Evolutionary conservation across 345 rosid genomes (phyloP).

Genomic region (Arabis hirsuta): DNA sequence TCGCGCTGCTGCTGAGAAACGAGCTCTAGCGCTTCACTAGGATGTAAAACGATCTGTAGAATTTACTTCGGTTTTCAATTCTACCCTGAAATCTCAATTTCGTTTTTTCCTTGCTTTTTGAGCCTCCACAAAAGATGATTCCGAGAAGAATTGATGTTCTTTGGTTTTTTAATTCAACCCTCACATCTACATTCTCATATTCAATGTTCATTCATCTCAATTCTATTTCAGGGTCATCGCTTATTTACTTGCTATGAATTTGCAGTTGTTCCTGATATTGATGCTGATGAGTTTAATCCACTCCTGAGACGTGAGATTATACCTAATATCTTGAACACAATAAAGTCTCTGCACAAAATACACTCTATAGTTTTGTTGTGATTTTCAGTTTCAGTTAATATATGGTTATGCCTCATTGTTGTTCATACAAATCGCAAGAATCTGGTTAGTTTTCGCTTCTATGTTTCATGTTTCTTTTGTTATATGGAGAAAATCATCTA

Average conservation of each 20-base stretch:
- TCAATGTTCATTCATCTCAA: neutral
- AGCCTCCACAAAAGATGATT: constrained; percentile 70
- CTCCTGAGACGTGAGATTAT: too few species aligned
- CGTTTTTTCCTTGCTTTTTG: constrained; percentile 16
- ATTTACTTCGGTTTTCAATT: neutral
- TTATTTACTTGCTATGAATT: neutral
- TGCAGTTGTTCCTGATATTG: constrained; percentile 50
- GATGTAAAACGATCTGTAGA: constrained; percentile 56
- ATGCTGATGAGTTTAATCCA: too few species aligned
- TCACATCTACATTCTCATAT: neutral
- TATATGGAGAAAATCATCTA: too few species aligned
- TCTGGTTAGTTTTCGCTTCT: constrained; percentile 61
- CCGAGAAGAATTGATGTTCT: constrained; percentile 73
- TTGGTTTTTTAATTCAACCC: neutral
- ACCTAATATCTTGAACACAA: too few species aligned
- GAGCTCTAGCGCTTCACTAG: constrained; percentile 86
- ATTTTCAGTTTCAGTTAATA: neutral
- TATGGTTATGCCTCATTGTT: constrained; percentile 52
- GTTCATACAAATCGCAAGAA: constrained; percentile 90
- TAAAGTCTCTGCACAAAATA: too few species aligned
- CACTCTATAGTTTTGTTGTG: too few species aligned
- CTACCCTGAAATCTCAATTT: neutral
- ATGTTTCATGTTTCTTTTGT: neutral
- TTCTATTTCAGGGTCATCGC: neutral
- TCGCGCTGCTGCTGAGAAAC: constrained; percentile 79